Percentiles rank a stretch among this genome's conserved stretches.
Evolutionary conservation across 2,329 filamentous ascomycete species (phyloP).

Genomic region (Cordyceps farinosa): DNA sequence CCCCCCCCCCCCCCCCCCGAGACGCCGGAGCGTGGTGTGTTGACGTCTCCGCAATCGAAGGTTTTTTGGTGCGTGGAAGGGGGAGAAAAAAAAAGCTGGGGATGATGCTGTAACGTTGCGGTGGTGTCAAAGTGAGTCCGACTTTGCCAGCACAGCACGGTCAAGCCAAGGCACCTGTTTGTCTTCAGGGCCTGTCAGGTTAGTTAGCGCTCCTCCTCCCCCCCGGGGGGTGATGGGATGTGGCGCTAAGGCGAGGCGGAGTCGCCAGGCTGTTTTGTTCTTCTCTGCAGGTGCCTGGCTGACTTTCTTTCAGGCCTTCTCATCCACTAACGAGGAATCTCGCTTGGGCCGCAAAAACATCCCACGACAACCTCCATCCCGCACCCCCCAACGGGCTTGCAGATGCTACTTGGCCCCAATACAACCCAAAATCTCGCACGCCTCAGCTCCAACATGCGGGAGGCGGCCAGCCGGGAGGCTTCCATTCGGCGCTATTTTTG

Average conservation of each 20-base stretch:
- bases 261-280: neutral
- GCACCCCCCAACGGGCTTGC: neutral
- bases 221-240: neutral
- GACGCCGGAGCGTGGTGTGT: no score
- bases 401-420: constrained; percentile 7
- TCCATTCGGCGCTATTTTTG: constrained; percentile 2
- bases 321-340: neutral
- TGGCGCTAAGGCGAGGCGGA: neutral
- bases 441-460: neutral
- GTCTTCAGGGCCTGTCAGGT: no score
- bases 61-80: neutral
- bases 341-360: neutral
- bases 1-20: no score
- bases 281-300: neutral
- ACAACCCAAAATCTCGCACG: constrained; percentile 7
- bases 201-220: neutral
- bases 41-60: neutral
- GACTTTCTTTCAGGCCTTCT: neutral
- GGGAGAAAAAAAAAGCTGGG: constrained; percentile 19
- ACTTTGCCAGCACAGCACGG: neutral
- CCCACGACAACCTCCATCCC: neutral
- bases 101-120: constrained; percentile 26
- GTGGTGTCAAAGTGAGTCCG: constrained; percentile 9
- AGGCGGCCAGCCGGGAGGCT: constrained; percentile 7
- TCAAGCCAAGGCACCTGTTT: no score